Evolutionary conservation across 202 grass and related monocot species (phyloP).

Genomic region (Hordeum pubiflorum): DNA sequence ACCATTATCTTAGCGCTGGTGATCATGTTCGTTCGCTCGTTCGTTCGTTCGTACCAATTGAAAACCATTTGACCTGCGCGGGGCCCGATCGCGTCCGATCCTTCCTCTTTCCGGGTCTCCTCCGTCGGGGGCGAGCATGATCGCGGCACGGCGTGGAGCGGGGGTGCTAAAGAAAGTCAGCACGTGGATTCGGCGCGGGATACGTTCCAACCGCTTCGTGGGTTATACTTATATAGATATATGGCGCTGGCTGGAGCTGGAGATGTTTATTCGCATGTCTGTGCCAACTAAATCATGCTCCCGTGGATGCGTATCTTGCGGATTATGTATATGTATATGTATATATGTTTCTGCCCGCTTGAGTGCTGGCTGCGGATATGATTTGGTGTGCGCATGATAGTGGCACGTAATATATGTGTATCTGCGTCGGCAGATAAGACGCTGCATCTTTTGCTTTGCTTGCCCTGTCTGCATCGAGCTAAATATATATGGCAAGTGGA

Average conservation of each 20-base stretch:
- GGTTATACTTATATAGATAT: too few species aligned
- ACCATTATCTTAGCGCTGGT: neutral
- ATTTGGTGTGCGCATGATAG: neutral
- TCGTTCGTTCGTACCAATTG: neutral
- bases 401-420: neutral
- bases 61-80: neutral
- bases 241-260: neutral
- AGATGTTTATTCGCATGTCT: constrained; percentile 11
- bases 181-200: constrained; percentile 18
- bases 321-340: neutral
- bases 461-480: neutral
- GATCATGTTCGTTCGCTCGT: neutral
- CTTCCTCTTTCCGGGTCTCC: neutral
- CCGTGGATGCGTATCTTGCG: neutral
- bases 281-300: constrained; percentile 15
- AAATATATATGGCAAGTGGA: neutral
- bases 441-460: neutral
- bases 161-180: neutral
- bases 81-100: neutral
- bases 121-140: neutral
- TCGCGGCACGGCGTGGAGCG: neutral
- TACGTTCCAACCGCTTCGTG: neutral
- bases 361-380: neutral
- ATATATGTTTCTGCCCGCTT: neutral
- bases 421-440: neutral